These are phyloP conservation scores for Gentiana straminea DNA, from an alignment of 257 asterid genomes.

Conservation along the genomic window DNA sequence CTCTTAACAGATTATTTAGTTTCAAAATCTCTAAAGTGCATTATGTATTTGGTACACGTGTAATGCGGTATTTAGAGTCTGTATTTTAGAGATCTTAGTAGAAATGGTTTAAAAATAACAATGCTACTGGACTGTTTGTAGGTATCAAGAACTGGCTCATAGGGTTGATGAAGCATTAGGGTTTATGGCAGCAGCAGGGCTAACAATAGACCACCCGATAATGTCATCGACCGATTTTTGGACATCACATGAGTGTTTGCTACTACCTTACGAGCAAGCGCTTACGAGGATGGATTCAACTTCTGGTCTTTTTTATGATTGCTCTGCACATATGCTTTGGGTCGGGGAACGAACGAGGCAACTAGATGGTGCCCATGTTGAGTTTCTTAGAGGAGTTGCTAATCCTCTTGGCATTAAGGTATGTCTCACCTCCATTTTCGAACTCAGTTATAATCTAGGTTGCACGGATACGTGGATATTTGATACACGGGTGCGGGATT, in stretches of 20 bases:
- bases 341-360: slow-evolving; percentile 82
- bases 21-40: too few relatives aligned
- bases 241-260: slow-evolving; percentile 82
- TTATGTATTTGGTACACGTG: too few relatives aligned
- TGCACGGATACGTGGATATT: too few relatives aligned
- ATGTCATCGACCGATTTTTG: slow-evolving; percentile 78
- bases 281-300: slow-evolving; percentile 73
- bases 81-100: too few relatives aligned
- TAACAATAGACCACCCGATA: slow-evolving; percentile 66
- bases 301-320: slow-evolving; percentile 66
- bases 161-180: slow-evolving; percentile 87
- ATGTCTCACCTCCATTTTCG: not conserved
- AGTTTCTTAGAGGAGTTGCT: slow-evolving; percentile 71
- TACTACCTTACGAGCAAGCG: slow-evolving; percentile 73
- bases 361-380: slow-evolving; percentile 72
- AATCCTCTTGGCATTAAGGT: slow-evolving; percentile 87
- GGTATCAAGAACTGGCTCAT: slow-evolving; percentile 81
- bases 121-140: slow-evolving; percentile 11
- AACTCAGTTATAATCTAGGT: too few relatives aligned
- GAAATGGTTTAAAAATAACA: too few relatives aligned
- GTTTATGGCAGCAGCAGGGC: slow-evolving; percentile 84
- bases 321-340: slow-evolving; percentile 94
- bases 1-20: too few relatives aligned
- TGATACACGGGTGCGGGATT: too few relatives aligned
- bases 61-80: too few relatives aligned